Conservation (phyloP, 495 filamentous ascomycete genomes). For the Aspergillus haitiensis region DNA sequence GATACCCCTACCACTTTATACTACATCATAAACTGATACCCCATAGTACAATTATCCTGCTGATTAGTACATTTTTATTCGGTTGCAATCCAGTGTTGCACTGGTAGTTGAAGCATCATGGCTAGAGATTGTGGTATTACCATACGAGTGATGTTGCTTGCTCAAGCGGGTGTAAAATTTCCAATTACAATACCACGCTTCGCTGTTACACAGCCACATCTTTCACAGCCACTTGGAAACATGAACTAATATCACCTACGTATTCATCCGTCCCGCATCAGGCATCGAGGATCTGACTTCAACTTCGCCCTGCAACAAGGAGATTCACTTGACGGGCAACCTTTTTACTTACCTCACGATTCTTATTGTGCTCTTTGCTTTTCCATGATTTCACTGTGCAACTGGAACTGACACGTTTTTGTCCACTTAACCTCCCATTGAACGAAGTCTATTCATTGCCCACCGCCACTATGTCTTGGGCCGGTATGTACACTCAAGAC, state of each 20-base stretch:
- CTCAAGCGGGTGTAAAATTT: slow-evolving; percentile 13
- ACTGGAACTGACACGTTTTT: background rate
- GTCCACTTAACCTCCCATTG: background rate
- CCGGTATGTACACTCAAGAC: slow-evolving; percentile 45
- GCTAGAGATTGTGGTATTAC: no score
- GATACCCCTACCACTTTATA: no score
- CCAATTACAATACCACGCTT: slow-evolving; percentile 3
- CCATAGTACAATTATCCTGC: no score
- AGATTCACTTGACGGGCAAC: background rate
- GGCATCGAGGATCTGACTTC: slow-evolving; percentile 20
- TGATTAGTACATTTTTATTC: no score
- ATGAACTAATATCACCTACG: slow-evolving; percentile 13
- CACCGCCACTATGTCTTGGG: slow-evolving; percentile 60
- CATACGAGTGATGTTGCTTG: background rate
- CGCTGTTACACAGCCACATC: slow-evolving; percentile 16
- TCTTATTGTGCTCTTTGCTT: background rate
- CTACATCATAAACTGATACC: no score
- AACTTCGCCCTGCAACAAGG: slow-evolving; percentile 13
- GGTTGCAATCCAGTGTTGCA: no score
- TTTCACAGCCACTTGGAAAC: slow-evolving; percentile 22
- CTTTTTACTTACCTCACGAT: background rate
- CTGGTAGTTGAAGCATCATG: no score
- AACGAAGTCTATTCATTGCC: background rate
- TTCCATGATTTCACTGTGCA: background rate
- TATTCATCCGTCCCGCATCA: slow-evolving; percentile 24